Percentiles rank a stretch among this genome's conserved stretches.
Evolutionary conservation across 2,329 filamentous ascomycete species (phyloP).

Genomic region (Fusarium penzigii): DNA sequence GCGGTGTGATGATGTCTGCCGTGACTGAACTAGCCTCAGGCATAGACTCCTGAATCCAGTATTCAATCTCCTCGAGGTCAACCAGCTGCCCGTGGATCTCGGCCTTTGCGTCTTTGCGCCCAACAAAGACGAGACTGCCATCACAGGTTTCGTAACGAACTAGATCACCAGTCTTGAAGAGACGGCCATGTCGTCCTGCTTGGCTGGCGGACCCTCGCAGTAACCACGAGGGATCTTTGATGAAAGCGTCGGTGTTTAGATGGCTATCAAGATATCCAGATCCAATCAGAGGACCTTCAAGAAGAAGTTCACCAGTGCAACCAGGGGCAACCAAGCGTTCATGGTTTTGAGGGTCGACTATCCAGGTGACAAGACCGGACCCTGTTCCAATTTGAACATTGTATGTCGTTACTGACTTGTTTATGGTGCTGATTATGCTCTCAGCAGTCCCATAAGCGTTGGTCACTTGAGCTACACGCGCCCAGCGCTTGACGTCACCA

Average conservation of each 20-base stretch:
- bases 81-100: slow-evolving; percentile 59
- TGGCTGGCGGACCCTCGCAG: neutral
- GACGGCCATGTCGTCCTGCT: slow-evolving; percentile 7
- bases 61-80: slow-evolving; percentile 42
- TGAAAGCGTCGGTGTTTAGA: slow-evolving; percentile 32
- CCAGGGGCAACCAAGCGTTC: slow-evolving; percentile 27
- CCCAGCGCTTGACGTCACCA: slow-evolving; percentile 4
- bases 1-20: slow-evolving; percentile 1
- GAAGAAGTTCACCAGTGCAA: slow-evolving; percentile 45
- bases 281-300: slow-evolving; percentile 48
- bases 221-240: slow-evolving; percentile 41
- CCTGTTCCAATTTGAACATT: slow-evolving; percentile 3
- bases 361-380: slow-evolving; percentile 14
- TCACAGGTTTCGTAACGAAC: slow-evolving; percentile 40
- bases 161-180: slow-evolving; percentile 51
- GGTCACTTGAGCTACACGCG: neutral
- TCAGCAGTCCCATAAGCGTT: slow-evolving; percentile 12
- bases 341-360: slow-evolving; percentile 25
- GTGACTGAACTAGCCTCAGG: neutral
- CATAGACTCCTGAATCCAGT: neutral
- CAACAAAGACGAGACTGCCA: slow-evolving; percentile 45
- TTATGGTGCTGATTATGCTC: slow-evolving; percentile 4
- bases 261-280: slow-evolving; percentile 48
- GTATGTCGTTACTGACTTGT: neutral
- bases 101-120: slow-evolving; percentile 58